phyloP scores from a whole-genome alignment of 1,139 yeast genomes.

The Kurtzmaniella quercitrusa region DNA sequence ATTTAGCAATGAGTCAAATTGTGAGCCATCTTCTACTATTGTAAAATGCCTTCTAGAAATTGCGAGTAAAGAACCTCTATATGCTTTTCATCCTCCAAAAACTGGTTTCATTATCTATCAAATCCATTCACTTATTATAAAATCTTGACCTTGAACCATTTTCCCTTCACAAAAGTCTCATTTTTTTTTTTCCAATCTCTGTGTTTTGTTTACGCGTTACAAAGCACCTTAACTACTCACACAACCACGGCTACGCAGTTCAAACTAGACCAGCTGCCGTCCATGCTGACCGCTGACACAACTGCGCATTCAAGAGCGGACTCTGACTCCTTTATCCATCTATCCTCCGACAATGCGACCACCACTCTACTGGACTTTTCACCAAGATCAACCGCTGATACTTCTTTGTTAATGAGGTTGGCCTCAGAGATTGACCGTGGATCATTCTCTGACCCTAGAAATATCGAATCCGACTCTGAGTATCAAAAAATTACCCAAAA shows the following conservation, averaged over 20 bases:
- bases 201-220: not conserved
- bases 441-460: not conserved
- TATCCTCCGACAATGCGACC: conserved; percentile 5
- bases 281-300: conserved; percentile 12
- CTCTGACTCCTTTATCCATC: conserved; percentile 8
- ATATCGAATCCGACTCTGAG: not conserved
- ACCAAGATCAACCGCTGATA: conserved; percentile 6
- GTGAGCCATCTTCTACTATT: no score
- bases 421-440: conserved; percentile 17
- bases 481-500: not conserved
- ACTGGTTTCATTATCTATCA: no score
- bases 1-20: no score
- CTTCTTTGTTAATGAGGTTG: conserved; percentile 16
- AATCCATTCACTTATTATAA: no score
- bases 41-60: no score
- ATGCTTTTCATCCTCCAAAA: no score
- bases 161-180: not conserved
- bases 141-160: no score
- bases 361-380: conserved; percentile 7
- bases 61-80: no score
- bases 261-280: not conserved
- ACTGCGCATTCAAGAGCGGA: conserved; percentile 7
- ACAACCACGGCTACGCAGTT: not conserved
- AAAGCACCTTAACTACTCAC: not conserved
- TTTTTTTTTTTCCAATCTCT: not conserved